phyloP scores from a whole-genome alignment of 148 eudicot genomes.

The Amaranthus palmeri region DNA sequence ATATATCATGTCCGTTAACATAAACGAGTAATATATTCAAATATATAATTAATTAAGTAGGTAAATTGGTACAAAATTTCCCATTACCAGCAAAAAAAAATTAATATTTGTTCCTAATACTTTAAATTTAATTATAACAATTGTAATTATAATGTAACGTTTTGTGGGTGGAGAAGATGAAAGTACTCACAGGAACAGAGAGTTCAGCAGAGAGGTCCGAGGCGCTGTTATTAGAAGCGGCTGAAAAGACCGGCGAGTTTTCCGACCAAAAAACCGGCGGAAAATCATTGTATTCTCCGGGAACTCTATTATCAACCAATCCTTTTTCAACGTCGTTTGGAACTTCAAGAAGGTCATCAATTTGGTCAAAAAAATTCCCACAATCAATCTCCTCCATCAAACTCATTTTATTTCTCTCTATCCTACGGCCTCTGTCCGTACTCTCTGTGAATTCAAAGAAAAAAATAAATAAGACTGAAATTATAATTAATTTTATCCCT shows the following conservation, averaged over 20 bases:
- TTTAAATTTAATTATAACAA: too few species aligned
- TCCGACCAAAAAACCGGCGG: slow-evolving; percentile 41
- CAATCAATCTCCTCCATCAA: slow-evolving; percentile 51
- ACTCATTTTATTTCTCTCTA: slow-evolving; percentile 23
- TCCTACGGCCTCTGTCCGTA: neutral
- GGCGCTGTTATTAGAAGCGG: slow-evolving; percentile 24
- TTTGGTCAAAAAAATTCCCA: slow-evolving; percentile 56
- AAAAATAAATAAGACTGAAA: neutral
- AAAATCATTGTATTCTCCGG: slow-evolving; percentile 14
- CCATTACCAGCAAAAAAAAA: too few species aligned
- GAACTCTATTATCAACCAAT: slow-evolving; percentile 11
- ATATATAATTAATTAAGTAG: too few species aligned
- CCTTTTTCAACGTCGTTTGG: slow-evolving; percentile 43
- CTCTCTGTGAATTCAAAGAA: too few species aligned
- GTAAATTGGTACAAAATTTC: too few species aligned
- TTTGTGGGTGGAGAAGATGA: neutral
- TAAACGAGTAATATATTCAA: too few species aligned
- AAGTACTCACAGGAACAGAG: slow-evolving; percentile 67
- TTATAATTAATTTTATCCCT: neutral
- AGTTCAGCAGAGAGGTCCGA: slow-evolving; percentile 70
- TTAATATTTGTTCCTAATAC: too few species aligned
- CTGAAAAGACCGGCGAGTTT: slow-evolving; percentile 37
- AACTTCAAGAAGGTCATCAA: slow-evolving; percentile 61
- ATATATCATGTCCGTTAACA: too few species aligned
- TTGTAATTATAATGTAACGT: too few species aligned